Conservation (phyloP, 306 rosid species). For the Pterocarpus macrocarpus region DNA sequence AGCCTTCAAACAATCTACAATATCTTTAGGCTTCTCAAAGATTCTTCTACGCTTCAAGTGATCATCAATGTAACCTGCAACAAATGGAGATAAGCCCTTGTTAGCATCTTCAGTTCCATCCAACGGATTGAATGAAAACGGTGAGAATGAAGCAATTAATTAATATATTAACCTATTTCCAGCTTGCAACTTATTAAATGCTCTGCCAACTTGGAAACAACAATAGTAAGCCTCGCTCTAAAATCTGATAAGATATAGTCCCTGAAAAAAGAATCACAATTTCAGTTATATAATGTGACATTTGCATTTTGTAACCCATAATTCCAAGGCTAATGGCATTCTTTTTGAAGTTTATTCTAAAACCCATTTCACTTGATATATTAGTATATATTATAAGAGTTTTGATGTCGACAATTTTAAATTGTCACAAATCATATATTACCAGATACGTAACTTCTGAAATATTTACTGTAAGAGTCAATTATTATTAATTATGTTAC, state of each 20-base stretch:
- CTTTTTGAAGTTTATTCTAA: too few species aligned
- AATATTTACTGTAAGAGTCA: too few species aligned
- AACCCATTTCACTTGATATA: too few species aligned
- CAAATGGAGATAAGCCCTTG: neutral
- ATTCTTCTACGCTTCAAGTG: neutral
- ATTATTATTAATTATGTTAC: too few species aligned
- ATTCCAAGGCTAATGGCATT: too few species aligned
- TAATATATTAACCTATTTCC: constrained; percentile 40
- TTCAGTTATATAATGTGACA: too few species aligned
- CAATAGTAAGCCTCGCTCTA: neutral
- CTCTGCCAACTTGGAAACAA: neutral
- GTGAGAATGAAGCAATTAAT: neutral
- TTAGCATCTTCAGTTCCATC: neutral
- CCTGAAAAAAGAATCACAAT: constrained; percentile 27
- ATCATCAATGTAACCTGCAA: constrained; percentile 31
- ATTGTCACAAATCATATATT: too few species aligned
- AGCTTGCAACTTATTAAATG: neutral
- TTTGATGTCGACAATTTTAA: too few species aligned
- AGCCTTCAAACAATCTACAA: constrained; percentile 46
- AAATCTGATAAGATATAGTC: constrained; percentile 21
- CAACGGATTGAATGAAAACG: too few species aligned
- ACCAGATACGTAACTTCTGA: too few species aligned
- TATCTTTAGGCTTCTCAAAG: constrained; percentile 42
- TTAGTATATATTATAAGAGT: too few species aligned
- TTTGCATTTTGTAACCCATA: too few species aligned